Base-by-base conservation (phyloP, 352 stramenopile species). In the Discostella stelligera region DNA sequence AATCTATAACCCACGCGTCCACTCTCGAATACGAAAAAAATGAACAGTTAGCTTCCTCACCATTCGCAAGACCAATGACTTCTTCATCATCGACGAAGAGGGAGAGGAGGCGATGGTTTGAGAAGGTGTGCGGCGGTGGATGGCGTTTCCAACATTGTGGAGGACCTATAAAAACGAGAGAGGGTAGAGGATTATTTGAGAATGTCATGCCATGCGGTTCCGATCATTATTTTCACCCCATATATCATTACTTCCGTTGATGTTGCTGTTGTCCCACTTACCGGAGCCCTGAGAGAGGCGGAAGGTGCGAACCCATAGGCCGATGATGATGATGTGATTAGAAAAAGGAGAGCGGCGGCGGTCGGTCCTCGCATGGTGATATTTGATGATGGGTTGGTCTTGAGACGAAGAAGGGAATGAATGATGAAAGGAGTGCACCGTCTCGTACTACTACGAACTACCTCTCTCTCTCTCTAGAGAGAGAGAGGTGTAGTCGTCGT, bases 111-210 rank as follows among this genome's bases (percentile, higher is more conserved):
- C 27, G 27, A 32, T 32, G 27, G 27, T 32, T 32, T 66, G 32
- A 14, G 66, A 70, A 27, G 53, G 25, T 46, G 39, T 20, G 25
- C 49, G 23, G 25, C 49, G 23, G 68, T 30, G 2, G 53, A 41
- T 53, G 56, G 32, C 49, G 14, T 60, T 60, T 39, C 32, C 74
- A 20, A 82, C 74, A 75, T 66, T 60, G 44, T 83, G 69, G 39
- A 83, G 56, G 46, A 71, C 68, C 75, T 83, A 49, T 48, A 10
- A 20, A 41, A n/a, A n/a, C n/a, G n/a, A n/a, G n/a, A n/a, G n/a
- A n/a, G n/a, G n/a, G n/a, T n/a, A n/a, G n/a, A n/a, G n/a, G n/a
- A n/a, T n/a, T n/a, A n/a, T n/a, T n/a, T n/a, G n/a, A n/a, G n/a
- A n/a, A n/a, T n/a, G n/a, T n/a, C n/a, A n/a, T n/a, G n/a, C n/a